phyloP scores from a whole-genome alignment of 2,329 filamentous ascomycete genomes.

The Aspergillus ochraceoroseus region DNA sequence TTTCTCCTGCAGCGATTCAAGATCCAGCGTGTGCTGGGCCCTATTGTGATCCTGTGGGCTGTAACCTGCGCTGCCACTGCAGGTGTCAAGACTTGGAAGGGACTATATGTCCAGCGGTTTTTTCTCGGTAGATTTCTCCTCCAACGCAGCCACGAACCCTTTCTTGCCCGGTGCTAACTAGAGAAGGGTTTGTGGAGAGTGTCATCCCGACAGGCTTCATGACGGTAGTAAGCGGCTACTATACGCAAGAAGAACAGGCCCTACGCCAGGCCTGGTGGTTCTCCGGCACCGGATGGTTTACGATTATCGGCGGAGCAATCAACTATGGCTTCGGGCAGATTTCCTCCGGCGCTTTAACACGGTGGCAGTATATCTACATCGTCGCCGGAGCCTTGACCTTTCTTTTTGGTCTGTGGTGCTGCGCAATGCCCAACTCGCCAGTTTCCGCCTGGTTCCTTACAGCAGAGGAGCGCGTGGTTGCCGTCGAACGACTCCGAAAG shows the following conservation, averaged over 20 bases:
- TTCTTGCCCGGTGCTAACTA: constrained; percentile 3
- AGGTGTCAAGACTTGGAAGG: constrained; percentile 57
- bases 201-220: constrained; percentile 64
- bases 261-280: constrained; percentile 66
- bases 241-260: constrained; percentile 62
- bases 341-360: constrained; percentile 48
- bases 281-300: constrained; percentile 53
- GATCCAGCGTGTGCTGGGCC: constrained; percentile 59
- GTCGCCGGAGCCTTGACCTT: constrained; percentile 61
- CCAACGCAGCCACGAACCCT: too few species aligned
- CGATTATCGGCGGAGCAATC: constrained; percentile 58
- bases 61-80: constrained; percentile 65
- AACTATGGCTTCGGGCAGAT: constrained; percentile 67
- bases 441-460: constrained; percentile 65
- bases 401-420: constrained; percentile 61
- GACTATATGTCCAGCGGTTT: constrained; percentile 63
- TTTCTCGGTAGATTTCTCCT: constrained; percentile 47
- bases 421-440: constrained; percentile 61
- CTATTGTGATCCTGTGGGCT: constrained; percentile 56
- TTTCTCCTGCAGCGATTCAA: constrained; percentile 65
- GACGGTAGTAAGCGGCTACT: constrained; percentile 58
- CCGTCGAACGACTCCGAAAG: constrained; percentile 58
- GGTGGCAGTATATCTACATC: constrained; percentile 71
- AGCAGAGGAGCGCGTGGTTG: constrained; percentile 57
- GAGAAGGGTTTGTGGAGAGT: constrained; percentile 53